A percentile compares a stretch with the other conserved stretches of the same genome.
Conservation (phyloP, 208 protist genomes). For the Phytomonas sp. region DNA sequence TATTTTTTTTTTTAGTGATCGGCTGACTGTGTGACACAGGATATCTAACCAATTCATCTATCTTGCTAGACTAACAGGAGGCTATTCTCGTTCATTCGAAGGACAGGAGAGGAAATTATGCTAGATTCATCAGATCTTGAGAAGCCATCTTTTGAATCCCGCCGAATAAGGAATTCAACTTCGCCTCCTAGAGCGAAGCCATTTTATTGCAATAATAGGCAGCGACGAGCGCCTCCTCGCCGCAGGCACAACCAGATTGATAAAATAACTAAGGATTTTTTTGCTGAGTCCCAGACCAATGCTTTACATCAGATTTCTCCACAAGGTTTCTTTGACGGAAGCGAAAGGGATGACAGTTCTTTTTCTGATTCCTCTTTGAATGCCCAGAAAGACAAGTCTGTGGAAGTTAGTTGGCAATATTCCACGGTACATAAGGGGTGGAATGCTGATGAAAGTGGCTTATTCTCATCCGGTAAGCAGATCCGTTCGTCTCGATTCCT, state of each 20-base stretch:
- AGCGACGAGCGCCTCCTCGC: not conserved
- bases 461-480: not conserved
- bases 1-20: constrained; percentile 6
- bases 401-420: not conserved
- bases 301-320: not conserved
- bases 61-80: not conserved
- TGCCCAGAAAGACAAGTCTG: not conserved
- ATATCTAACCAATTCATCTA: not conserved
- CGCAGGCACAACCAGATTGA: not conserved
- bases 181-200: not conserved
- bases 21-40: not conserved
- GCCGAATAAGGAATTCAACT: not conserved
- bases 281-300: not conserved
- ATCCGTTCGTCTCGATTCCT: not conserved
- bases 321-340: not conserved
- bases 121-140: not conserved
- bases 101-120: not conserved
- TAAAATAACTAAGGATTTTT: not conserved
- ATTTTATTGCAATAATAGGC: not conserved
- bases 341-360: not conserved
- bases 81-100: not conserved
- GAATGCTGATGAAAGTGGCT: not conserved
- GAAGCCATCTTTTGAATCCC: not conserved
- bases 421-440: not conserved
- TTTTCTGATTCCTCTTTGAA: not conserved